Evolutionary conservation across 176 grass and related monocot species (phyloP), one percentile per base, ranked within the genome.

Genomic region (Triticum timopheevii): DNA sequence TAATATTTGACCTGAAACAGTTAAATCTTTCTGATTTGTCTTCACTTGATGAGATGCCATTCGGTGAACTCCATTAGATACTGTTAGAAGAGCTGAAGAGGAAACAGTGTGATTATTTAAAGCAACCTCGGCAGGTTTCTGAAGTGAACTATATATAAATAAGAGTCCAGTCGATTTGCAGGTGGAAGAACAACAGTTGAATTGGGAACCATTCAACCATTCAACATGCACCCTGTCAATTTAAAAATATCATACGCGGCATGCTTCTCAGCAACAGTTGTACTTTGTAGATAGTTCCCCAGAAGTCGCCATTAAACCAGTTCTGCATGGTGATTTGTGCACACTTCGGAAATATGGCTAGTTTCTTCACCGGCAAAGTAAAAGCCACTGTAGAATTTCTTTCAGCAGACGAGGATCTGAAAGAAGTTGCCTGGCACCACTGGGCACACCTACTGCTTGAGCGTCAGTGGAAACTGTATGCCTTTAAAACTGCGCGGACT

Each of bases 391-490:
- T 12, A 66, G 61, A 61, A 65, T 33, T 76, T 34, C 61, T 83
- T 36, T 72, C 86, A 7, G 10, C 49, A 23, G 74, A 83, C 30
- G 31, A 61, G 34, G 47, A 80, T 47, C 52, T 56, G 73, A 63
- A 28, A 25, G 44, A 31, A 79, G 56, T 45, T 82, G 65, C 56
- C 70, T 87, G 38, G 47, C 23, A 74, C 64, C 65, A 52, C 11
- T 61, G 66, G 50, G 65, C 19, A 65, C 17, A 71, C 84, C 83
- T 84, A 10, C 64, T 59, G 80, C 78, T 34, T 89, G 79, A 66
- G 34, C 81, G 77, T 25, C 73, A 88, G 67, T 71, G 70, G 83
- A 90, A 54, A 84, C 80, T 73, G 82, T 81, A 61, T 35, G 59
- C 79, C 52, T 82, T 15, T 49, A 49, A 65, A 88, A 87, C 16